These are phyloP conservation scores for Beauveria medogensis DNA, from an alignment of 2,329 filamentous ascomycete genomes.

Conservation along the genomic window DNA sequence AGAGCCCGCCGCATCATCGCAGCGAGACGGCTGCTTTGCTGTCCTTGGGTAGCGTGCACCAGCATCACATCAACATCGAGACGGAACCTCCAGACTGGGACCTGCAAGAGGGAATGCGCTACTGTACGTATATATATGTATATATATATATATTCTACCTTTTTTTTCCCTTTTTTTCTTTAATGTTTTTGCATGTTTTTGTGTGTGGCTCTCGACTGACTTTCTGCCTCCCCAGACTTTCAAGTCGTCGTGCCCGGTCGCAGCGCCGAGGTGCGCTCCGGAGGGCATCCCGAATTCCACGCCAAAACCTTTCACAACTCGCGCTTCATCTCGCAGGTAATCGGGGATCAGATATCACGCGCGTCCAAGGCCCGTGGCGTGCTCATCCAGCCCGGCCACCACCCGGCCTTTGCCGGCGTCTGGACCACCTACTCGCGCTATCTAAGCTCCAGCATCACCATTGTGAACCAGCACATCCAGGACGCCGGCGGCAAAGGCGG, in stretches of 20 bases:
- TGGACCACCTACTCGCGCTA: neutral
- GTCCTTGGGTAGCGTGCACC: neutral
- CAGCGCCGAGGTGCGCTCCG: neutral
- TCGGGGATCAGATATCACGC: neutral
- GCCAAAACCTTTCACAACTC: neutral
- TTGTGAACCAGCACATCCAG: neutral
- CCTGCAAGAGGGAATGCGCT: neutral
- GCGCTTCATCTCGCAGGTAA: neutral
- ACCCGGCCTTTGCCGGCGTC: neutral
- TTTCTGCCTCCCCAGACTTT: neutral
- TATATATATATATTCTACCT: too few species aligned
- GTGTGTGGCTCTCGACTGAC: too few species aligned
- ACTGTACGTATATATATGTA: neutral
- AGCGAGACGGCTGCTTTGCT: neutral
- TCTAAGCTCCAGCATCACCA: neutral
- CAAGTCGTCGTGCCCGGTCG: neutral
- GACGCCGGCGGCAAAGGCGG: neutral
- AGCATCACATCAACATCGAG: neutral
- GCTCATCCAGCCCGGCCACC: neutral
- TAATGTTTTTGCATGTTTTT: neutral
- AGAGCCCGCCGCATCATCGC: neutral
- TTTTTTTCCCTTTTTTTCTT: neutral
- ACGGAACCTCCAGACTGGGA: neutral
- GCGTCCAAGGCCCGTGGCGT: neutral
- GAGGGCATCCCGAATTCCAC: neutral